A percentile compares a stretch with the other conserved stretches of the same genome.
phyloP scores from a whole-genome alignment of 345 rosid genomes.

The Toxicodendron radicans region DNA sequence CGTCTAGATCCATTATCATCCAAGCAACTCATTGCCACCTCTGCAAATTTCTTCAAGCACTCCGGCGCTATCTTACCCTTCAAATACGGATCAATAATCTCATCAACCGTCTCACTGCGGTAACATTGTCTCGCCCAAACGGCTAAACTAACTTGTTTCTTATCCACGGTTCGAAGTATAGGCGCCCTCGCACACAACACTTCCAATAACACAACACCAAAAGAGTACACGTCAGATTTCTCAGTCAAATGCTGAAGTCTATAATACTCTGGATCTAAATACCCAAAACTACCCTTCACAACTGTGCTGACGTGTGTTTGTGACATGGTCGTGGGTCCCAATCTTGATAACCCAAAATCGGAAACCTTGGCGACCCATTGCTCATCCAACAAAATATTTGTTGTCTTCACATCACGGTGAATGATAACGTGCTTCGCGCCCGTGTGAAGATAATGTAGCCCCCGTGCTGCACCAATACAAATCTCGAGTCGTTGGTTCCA shows the following conservation, averaged over 20 bases:
- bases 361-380: constrained; percentile 60
- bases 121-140: background rate
- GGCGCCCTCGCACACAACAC: constrained; percentile 53
- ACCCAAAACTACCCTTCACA: constrained; percentile 57
- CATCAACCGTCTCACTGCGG: too few relatives aligned
- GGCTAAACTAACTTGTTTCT: constrained; percentile 36
- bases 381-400: constrained; percentile 53
- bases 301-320: constrained; percentile 47
- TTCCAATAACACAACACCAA: constrained; percentile 62
- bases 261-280: constrained; percentile 64
- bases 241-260: constrained; percentile 54
- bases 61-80: too few relatives aligned
- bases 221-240: constrained; percentile 74
- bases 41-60: too few relatives aligned
- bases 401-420: constrained; percentile 57
- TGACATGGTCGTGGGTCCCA: constrained; percentile 36
- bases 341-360: constrained; percentile 52
- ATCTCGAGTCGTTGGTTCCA: constrained; percentile 39
- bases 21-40: too few relatives aligned
- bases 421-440: constrained; percentile 41
- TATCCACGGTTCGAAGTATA: constrained; percentile 20
- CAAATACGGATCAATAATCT: too few relatives aligned
- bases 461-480: constrained; percentile 41
- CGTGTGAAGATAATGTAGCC: constrained; percentile 37
- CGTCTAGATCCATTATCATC: too few relatives aligned